A percentile compares a stretch with the other conserved stretches of the same genome.
Conservation (phyloP, 2,329 filamentous ascomycete genomes). For the Fusarium camptoceras region DNA sequence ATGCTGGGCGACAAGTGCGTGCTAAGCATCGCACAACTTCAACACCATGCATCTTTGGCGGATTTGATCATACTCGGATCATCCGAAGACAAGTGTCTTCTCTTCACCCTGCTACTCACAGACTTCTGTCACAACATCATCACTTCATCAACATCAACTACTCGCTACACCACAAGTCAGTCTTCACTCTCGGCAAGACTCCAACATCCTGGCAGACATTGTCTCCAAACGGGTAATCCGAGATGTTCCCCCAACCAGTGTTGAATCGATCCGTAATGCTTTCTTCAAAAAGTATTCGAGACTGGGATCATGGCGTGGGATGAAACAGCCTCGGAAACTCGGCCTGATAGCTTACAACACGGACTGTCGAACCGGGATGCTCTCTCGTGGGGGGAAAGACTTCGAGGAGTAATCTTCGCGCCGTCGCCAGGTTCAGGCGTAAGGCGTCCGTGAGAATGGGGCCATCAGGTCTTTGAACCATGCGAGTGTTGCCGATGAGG, state of each 20-base stretch:
- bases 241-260: not conserved
- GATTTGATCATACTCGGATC: not conserved
- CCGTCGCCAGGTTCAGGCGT: constrained; percentile 24
- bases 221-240: not conserved
- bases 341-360: constrained; percentile 13
- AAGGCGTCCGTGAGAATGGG: constrained; percentile 34
- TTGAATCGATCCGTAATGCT: not conserved
- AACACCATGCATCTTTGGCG: not conserved
- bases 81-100: not conserved
- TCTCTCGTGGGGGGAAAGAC: constrained; percentile 24
- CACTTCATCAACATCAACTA: constrained; percentile 20
- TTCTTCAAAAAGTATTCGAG: not conserved
- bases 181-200: constrained; percentile 11
- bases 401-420: constrained; percentile 16
- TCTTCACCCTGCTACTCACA: constrained; percentile 9
- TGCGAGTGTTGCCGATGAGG: constrained; percentile 27
- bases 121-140: constrained; percentile 2
- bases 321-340: constrained; percentile 15
- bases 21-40: not conserved
- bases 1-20: not conserved
- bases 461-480: constrained; percentile 20
- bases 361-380: constrained; percentile 21
- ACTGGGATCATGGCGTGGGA: constrained; percentile 27
- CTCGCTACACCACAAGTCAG: constrained; percentile 28
- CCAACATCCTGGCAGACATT: constrained; percentile 9